Evolutionary conservation across 208 protist species (phyloP).

Genomic region (Acanthamoeba triangularis): DNA sequence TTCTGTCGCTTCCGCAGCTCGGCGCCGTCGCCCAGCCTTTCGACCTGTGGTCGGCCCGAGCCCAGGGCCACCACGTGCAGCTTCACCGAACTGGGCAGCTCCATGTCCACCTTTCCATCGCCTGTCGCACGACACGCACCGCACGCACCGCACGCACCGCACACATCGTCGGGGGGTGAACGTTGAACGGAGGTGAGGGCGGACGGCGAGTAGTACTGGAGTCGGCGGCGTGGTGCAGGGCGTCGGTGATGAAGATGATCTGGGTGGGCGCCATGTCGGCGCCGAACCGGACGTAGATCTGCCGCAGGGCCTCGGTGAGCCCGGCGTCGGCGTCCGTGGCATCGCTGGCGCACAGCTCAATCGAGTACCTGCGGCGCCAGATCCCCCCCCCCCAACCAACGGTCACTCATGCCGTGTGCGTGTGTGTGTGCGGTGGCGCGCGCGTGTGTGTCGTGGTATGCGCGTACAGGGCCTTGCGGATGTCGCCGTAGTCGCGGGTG

Average conservation of each 20-base stretch:
- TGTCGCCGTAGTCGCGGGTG: not conserved
- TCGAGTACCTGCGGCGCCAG: not conserved
- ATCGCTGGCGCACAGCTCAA: slow-evolving; percentile 1
- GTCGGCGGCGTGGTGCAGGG: not conserved
- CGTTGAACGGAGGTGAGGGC: not conserved
- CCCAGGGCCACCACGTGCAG: slow-evolving; percentile 10
- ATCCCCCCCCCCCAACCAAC: not conserved
- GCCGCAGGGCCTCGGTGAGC: not conserved
- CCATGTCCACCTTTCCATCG: not conserved
- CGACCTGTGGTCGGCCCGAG: not conserved
- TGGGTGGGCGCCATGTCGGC: not conserved
- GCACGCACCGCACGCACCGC: not conserved
- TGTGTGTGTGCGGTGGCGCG: no score
- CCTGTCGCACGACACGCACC: not conserved
- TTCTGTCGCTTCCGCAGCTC: not conserved
- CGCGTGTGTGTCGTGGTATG: no score
- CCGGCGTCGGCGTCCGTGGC: not conserved
- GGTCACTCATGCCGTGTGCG: no score
- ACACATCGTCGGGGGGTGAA: not conserved
- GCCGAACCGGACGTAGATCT: slow-evolving; percentile 8
- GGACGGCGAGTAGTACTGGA: not conserved
- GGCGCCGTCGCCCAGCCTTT: not conserved
- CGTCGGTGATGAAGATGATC: slow-evolving; percentile 31
- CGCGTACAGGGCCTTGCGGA: slow-evolving; percentile 1
- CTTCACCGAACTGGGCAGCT: not conserved